Evolutionary conservation across 345 rosid genomes (phyloP), one percentile per base, ranked within the genome.

Genomic region (Moricandia moricandioides): DNA sequence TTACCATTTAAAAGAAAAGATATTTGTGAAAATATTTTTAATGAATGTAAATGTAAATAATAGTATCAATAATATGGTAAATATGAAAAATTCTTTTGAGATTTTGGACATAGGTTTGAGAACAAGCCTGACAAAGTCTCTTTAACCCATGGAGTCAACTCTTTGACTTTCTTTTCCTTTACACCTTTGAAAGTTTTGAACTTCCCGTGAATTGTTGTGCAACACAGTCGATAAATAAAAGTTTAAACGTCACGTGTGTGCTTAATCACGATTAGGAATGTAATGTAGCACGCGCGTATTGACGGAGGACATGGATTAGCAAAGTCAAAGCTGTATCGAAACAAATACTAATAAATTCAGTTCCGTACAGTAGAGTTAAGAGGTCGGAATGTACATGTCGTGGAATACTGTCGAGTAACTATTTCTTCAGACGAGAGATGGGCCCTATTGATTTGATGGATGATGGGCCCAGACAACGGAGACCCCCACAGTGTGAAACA

Each of bases 131-230:
- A 65, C 76, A 70, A 8, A 13, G 61, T 65, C 72, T 78, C 76
- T 77, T 56, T 34, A 56, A 69, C 27, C 61, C 9, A 71, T 58
- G 45, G 77, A 66, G 81, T 78, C 81, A 78, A 78, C 81, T 71
- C 77, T 65, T 7, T 34, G 64, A 33, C 14, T 49, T 69, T 77
- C 57, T 24, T 70, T 57, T 61, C 26, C 17, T 57, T 69, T 55
- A 40, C 10, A 55, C 64, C 74, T 62, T 77, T 58, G 30, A 62
- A 5, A 54, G 49, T 33, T 55, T 63, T 63, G 61, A 70, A 64
- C 67, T 70, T 57, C 76, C 71, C 62, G 76, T 77, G 71, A 77
- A 33, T 29, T 8, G 0, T 69, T n/a, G 52, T 70, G 62, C 45
- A 8, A 35, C 7, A 63, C 7, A 63, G 13, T 64, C 76, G 71